phyloP scores from a whole-genome alignment of 2,329 filamentous ascomycete species.

The Exserohilum turcica region DNA sequence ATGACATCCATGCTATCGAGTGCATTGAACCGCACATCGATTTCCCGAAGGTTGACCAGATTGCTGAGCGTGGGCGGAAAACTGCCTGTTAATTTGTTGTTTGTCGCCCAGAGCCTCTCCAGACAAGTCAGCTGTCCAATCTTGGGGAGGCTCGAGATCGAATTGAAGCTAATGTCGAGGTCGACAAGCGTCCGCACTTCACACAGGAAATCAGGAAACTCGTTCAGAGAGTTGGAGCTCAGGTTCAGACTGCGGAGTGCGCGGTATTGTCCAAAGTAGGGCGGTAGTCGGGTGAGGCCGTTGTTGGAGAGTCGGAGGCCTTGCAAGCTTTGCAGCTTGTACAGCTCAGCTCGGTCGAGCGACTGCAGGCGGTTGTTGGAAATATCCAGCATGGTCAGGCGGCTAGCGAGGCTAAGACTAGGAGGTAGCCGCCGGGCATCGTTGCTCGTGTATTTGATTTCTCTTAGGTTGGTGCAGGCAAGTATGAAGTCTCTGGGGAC shows the following conservation, averaged over 20 bases:
- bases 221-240: conserved; percentile 88
- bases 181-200: conserved; percentile 83
- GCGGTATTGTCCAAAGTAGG: conserved; percentile 81
- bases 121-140: conserved; percentile 80
- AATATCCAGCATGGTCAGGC: conserved; percentile 86
- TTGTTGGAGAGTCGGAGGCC: conserved; percentile 96
- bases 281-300: conserved; percentile 75
- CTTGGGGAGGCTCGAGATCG: conserved; percentile 76
- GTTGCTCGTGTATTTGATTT: conserved; percentile 96
- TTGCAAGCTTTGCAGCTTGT: conserved; percentile 74
- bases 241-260: conserved; percentile 83
- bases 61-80: conserved; percentile 75
- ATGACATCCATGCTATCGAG: conserved; percentile 89
- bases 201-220: conserved; percentile 85
- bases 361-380: conserved; percentile 93
- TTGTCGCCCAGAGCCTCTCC: conserved; percentile 92
- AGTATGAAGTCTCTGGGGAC: conserved; percentile 96
- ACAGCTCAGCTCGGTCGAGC: conserved; percentile 81
- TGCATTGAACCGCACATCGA: conserved; percentile 92
- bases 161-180: conserved; percentile 95
- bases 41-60: conserved; percentile 80
- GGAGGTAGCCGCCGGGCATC: conserved; percentile 85
- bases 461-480: conserved; percentile 84
- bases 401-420: conserved; percentile 79
- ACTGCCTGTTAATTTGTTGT: conserved; percentile 81